A percentile compares a stretch with the other conserved stretches of the same genome.
These are phyloP conservation scores for Trichophaea hybrida DNA, from an alignment of 2,329 filamentous ascomycete species.

Conservation along the genomic window DNA sequence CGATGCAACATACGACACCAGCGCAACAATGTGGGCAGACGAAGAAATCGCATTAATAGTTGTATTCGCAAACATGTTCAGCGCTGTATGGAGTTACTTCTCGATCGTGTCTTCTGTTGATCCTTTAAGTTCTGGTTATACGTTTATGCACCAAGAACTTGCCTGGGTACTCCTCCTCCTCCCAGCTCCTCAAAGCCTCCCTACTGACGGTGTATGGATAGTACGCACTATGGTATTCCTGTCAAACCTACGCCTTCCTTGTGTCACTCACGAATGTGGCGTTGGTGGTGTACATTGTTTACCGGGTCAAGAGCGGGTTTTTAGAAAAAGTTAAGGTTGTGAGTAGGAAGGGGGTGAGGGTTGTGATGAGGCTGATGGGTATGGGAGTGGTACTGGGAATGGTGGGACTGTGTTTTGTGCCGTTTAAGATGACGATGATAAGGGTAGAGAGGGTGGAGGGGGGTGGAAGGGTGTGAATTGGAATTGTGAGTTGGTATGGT, in stretches of 20 bases:
- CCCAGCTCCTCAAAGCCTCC: not conserved
- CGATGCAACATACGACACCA: too few relatives aligned
- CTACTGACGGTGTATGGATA: not conserved
- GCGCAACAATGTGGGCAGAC: slow-evolving; percentile 19
- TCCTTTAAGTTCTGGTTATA: slow-evolving; percentile 9
- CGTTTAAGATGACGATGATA: slow-evolving; percentile 37
- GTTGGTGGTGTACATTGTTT: slow-evolving; percentile 11
- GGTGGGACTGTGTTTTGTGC: slow-evolving; percentile 15
- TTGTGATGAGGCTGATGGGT: slow-evolving; percentile 3
- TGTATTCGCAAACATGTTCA: slow-evolving; percentile 17
- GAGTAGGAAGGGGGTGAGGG: not conserved
- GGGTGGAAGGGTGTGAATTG: slow-evolving; percentile 50
- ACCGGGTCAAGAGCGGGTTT: slow-evolving; percentile 9
- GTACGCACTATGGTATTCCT: slow-evolving; percentile 19
- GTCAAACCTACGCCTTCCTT: slow-evolving; percentile 20
- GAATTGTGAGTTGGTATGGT: not conserved
- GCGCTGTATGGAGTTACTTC: slow-evolving; percentile 21
- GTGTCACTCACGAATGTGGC: slow-evolving; percentile 17
- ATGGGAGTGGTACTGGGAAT: slow-evolving; percentile 8
- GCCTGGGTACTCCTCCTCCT: slow-evolving; percentile 7
- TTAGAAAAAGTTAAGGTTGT: slow-evolving; percentile 7
- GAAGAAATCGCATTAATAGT: slow-evolving; percentile 17
- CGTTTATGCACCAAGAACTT: slow-evolving; percentile 18
- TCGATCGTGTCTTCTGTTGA: slow-evolving; percentile 19
- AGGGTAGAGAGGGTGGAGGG: slow-evolving; percentile 72